Conservation (phyloP, 805 yeast genomes). For the Candida coquimbonensis region DNA sequence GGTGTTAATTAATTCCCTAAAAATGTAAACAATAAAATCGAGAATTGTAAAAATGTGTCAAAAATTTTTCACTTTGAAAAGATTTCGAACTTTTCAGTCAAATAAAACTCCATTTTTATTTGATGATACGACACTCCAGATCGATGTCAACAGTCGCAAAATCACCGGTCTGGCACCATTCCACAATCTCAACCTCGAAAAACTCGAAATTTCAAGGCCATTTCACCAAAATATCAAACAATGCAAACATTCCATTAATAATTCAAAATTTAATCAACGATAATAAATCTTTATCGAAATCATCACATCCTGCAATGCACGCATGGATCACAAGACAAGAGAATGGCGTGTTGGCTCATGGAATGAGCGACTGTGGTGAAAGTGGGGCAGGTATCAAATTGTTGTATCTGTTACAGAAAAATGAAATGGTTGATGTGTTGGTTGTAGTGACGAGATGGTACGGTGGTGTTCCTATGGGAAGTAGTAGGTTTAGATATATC, state of each 20-base stretch:
- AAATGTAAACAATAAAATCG: too few relatives aligned
- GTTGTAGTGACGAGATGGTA: constrained; percentile 77
- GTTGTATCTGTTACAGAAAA: constrained; percentile 44
- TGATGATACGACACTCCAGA: too few relatives aligned
- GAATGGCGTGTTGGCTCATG: constrained; percentile 36
- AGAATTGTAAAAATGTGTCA: too few relatives aligned
- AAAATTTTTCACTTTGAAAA: too few relatives aligned
- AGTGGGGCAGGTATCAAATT: constrained; percentile 63
- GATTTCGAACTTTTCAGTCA: too few relatives aligned
- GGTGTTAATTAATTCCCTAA: too few relatives aligned
- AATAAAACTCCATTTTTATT: too few relatives aligned
- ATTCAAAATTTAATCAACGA: constrained; percentile 28
- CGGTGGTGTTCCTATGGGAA: constrained; percentile 71
- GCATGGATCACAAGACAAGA: constrained; percentile 58
- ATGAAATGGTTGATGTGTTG: constrained; percentile 44
- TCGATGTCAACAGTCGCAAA: too few relatives aligned
- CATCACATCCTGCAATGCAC: constrained; percentile 66
- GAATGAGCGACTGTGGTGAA: constrained; percentile 66
- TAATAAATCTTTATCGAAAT: constrained; percentile 45
- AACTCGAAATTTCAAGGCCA: constrained; percentile 68
- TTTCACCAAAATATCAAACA: constrained; percentile 31
- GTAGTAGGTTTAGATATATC: constrained; percentile 64
- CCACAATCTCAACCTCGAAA: constrained; percentile 26
- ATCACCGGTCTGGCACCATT: too few relatives aligned
- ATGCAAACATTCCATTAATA: neutral